phyloP scores from a whole-genome alignment of 129 eudicot species.

The Chrysanthemum seticuspe region DNA sequence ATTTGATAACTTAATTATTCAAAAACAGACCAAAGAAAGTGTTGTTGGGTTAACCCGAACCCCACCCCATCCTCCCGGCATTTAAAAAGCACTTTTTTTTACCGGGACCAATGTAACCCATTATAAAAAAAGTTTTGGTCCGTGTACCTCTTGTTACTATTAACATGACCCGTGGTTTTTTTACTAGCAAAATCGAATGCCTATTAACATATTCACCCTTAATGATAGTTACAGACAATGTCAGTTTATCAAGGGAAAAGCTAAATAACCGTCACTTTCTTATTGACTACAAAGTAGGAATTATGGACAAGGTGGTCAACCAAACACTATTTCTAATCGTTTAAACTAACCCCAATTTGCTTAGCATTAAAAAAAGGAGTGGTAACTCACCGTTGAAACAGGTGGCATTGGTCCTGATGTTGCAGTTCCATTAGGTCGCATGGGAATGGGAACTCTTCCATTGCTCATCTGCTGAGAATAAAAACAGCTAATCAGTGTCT shows the following conservation, averaged over 20 bases:
- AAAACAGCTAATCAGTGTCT: background rate
- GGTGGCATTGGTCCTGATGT: constrained; percentile 40
- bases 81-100: too few relatives aligned
- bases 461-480: constrained; percentile 39
- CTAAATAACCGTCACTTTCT: background rate
- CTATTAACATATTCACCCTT: too few relatives aligned
- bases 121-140: too few relatives aligned
- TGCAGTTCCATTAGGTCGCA: constrained; percentile 42
- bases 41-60: too few relatives aligned
- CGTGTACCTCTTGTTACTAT: background rate
- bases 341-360: too few relatives aligned
- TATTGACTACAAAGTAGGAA: background rate
- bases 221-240: background rate
- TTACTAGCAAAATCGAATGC: background rate
- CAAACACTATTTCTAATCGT: too few relatives aligned
- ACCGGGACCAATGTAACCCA: background rate
- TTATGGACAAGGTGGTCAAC: background rate
- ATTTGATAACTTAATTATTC: too few relatives aligned
- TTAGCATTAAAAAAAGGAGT: too few relatives aligned
- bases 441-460: constrained; percentile 51
- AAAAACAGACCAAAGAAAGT: too few relatives aligned
- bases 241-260: background rate
- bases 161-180: background rate
- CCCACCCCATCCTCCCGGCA: too few relatives aligned
- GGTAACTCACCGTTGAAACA: constrained; percentile 40